Evolutionary conservation across 192 early-diverging fungal genomes (phyloP).

Genomic region (Gryganskiella cystojenkinii): DNA sequence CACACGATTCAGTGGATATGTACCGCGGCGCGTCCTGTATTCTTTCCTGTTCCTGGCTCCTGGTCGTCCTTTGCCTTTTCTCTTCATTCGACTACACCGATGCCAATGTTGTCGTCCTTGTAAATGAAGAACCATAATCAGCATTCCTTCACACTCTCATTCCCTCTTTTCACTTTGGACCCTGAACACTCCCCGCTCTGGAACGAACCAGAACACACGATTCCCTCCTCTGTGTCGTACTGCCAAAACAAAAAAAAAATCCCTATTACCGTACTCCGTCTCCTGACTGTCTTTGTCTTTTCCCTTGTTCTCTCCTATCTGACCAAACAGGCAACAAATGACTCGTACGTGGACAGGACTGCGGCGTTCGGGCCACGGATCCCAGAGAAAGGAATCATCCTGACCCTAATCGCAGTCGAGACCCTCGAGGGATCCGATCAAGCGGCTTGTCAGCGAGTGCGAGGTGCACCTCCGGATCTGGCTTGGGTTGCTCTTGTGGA

Average conservation of each 20-base stretch:
- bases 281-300: background rate
- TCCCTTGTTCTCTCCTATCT: background rate
- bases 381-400: constrained; percentile 75
- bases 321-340: constrained; percentile 60
- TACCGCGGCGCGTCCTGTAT: constrained; percentile 43
- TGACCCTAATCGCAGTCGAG: constrained; percentile 70
- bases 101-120: constrained; percentile 53
- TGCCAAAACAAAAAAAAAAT: background rate
- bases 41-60: constrained; percentile 34
- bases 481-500: constrained; percentile 89
- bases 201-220: too few relatives aligned
- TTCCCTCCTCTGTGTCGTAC: background rate
- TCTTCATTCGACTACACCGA: constrained; percentile 37
- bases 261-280: background rate
- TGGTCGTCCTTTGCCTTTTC: constrained; percentile 36
- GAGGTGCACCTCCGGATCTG: constrained; percentile 44
- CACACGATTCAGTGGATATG: too few relatives aligned
- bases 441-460: constrained; percentile 65
- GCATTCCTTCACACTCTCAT: background rate
- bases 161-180: too few relatives aligned
- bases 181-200: background rate
- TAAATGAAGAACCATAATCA: too few relatives aligned
- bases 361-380: constrained; percentile 90
- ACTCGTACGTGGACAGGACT: constrained; percentile 69
- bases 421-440: constrained; percentile 64